A percentile compares a stretch with the other conserved stretches of the same genome.
These are phyloP conservation scores for Murraya koenigii DNA, from an alignment of 345 rosid genomes.

Conservation along the genomic window DNA sequence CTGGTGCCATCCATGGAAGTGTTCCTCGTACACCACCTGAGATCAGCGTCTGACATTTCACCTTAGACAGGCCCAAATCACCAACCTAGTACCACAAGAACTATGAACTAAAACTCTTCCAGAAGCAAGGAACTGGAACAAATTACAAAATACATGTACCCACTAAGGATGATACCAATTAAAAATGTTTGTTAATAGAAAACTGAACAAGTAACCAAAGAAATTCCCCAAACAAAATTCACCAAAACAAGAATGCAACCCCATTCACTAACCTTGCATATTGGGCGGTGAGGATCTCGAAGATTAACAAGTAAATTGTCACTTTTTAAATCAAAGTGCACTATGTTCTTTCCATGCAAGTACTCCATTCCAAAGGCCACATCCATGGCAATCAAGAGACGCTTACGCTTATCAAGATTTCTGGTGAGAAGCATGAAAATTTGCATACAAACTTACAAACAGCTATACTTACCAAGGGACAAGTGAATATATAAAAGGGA, in stretches of 20 bases:
- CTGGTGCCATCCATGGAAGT: constrained; percentile 76
- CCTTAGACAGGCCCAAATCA: constrained; percentile 65
- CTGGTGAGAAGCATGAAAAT: constrained; percentile 23
- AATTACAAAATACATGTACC: background rate
- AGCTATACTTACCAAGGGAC: background rate
- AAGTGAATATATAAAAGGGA: background rate
- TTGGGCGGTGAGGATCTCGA: constrained; percentile 67
- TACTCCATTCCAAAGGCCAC: constrained; percentile 80
- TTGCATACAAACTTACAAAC: background rate
- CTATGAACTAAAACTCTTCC: background rate
- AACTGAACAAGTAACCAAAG: background rate
- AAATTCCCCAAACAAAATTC: background rate
- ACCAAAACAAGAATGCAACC: background rate
- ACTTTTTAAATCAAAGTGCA: constrained; percentile 72
- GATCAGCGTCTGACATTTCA: constrained; percentile 62
- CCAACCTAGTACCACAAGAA: constrained; percentile 44
- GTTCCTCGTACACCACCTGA: constrained; percentile 71
- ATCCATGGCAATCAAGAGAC: constrained; percentile 64
- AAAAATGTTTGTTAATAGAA: background rate
- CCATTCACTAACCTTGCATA: constrained; percentile 57
- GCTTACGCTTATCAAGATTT: constrained; percentile 58
- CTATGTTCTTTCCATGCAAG: constrained; percentile 66
- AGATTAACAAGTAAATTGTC: constrained; percentile 77
- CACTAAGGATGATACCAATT: background rate
- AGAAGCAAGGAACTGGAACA: background rate